phyloP scores from a whole-genome alignment of 164 flowering plant species.

The Stephania japonica region DNA sequence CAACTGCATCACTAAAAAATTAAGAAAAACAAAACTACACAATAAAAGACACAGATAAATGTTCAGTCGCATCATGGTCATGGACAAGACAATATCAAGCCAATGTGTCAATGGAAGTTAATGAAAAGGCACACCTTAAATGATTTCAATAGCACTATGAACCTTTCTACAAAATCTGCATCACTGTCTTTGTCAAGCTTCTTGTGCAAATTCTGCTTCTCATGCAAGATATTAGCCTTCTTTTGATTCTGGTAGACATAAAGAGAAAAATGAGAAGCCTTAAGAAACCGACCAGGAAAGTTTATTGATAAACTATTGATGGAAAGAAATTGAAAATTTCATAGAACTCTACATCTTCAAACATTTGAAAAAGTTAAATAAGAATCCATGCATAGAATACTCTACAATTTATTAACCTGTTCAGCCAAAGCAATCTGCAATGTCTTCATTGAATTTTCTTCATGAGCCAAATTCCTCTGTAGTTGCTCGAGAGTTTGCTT shows the following conservation, averaged over 20 bases:
- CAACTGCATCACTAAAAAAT: background rate
- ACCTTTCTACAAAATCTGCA: conserved; percentile 20
- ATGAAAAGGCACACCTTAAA: conserved; percentile 31
- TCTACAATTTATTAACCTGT: conserved; percentile 16
- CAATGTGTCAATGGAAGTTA: background rate
- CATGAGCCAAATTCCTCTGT: conserved; percentile 14
- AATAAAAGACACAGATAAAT: background rate
- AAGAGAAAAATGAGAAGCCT: conserved; percentile 3
- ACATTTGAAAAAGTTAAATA: background rate
- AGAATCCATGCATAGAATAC: background rate
- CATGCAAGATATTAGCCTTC: conserved; percentile 21
- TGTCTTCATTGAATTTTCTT: conserved; percentile 13
- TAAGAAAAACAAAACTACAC: background rate
- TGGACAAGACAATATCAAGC: background rate
- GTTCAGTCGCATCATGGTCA: background rate
- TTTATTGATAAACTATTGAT: background rate
- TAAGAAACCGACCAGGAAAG: background rate
- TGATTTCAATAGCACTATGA: conserved; percentile 26
- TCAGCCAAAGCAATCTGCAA: conserved; percentile 20
- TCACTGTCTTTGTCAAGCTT: conserved; percentile 25
- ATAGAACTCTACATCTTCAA: background rate
- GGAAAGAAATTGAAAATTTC: background rate
- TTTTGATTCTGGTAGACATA: conserved; percentile 21
- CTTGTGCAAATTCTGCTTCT: conserved; percentile 24
- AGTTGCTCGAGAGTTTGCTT: conserved; percentile 18